A percentile compares a stretch with the other conserved stretches of the same genome.
phyloP scores from a whole-genome alignment of 2,329 filamentous ascomycete genomes.

The Incumbomyces delicatus region DNA sequence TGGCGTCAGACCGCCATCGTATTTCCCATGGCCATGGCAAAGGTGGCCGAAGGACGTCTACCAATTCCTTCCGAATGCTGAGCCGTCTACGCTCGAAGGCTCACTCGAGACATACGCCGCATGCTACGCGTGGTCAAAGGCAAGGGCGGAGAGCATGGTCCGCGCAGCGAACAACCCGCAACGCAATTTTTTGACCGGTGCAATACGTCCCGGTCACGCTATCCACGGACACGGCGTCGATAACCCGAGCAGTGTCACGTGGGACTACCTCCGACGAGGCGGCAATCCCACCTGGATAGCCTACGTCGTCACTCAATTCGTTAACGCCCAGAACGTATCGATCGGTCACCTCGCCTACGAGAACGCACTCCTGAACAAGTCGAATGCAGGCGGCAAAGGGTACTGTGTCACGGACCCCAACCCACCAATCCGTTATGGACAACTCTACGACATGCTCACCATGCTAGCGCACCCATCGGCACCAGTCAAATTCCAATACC shows the following conservation, averaged over 20 bases:
- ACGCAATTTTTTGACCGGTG: conserved; percentile 42
- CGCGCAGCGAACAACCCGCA: conserved; percentile 32
- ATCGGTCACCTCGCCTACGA: conserved; percentile 47
- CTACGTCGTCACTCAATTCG: conserved; percentile 41
- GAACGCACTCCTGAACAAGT: conserved; percentile 35
- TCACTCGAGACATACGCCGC: conserved; percentile 30
- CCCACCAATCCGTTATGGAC: conserved; percentile 29
- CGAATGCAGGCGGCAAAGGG: conserved; percentile 35
- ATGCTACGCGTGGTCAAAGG: conserved; percentile 44
- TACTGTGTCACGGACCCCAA: conserved; percentile 45
- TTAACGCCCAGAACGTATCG: conserved; percentile 44
- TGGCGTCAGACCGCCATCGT: conserved; percentile 32
- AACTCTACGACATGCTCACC: conserved; percentile 25
- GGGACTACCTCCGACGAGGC: conserved; percentile 30
- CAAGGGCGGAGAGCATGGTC: conserved; percentile 43
- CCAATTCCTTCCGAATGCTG: conserved; percentile 39
- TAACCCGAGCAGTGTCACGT: conserved; percentile 28
- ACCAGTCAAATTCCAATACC: neutral
- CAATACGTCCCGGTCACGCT: conserved; percentile 44
- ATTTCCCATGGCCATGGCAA: conserved; percentile 38
- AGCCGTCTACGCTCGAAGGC: conserved; percentile 28
- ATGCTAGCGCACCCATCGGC: conserved; percentile 7
- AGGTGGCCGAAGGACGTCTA: conserved; percentile 30
- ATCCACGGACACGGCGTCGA: conserved; percentile 44
- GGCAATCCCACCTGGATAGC: conserved; percentile 34